phyloP scores from a whole-genome alignment of 2,329 filamentous ascomycete species.

The Fusarium bactridioides region DNA sequence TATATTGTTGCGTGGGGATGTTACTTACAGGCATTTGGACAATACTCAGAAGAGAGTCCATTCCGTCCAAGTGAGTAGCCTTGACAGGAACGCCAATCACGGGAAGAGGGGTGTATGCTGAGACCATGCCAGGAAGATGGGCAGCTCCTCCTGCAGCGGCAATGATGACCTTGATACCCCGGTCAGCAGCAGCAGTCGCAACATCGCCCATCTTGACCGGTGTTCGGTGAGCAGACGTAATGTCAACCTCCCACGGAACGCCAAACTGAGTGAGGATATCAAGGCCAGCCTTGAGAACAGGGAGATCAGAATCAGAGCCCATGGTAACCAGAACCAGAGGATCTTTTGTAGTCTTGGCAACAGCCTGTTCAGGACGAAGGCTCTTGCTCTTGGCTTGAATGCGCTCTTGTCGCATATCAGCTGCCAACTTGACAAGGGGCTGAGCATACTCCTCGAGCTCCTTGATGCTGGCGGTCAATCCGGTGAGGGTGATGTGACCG shows the following conservation, averaged over 20 bases:
- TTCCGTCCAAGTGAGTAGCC: slow-evolving; percentile 74
- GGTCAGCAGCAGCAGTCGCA: slow-evolving; percentile 67
- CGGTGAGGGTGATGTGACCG: slow-evolving; percentile 88
- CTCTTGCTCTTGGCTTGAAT: slow-evolving; percentile 51
- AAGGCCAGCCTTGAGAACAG: slow-evolving; percentile 70
- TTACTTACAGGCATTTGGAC: slow-evolving; percentile 72
- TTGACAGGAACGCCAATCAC: slow-evolving; percentile 83
- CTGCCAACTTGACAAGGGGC: slow-evolving; percentile 72
- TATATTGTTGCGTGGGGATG: accelerated
- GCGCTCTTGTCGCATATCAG: slow-evolving; percentile 65
- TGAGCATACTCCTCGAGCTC: slow-evolving; percentile 63
- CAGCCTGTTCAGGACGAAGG: slow-evolving; percentile 46
- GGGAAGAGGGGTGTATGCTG: slow-evolving; percentile 73
- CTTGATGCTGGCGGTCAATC: slow-evolving; percentile 70
- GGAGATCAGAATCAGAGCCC: slow-evolving; percentile 82
- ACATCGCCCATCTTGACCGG: slow-evolving; percentile 74
- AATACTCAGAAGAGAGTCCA: slow-evolving; percentile 76
- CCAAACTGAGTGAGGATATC: slow-evolving; percentile 72
- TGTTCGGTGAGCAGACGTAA: slow-evolving; percentile 83
- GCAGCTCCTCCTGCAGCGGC: slow-evolving; percentile 79
- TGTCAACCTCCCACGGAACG: slow-evolving; percentile 77
- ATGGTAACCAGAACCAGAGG: slow-evolving; percentile 81
- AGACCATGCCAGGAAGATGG: slow-evolving; percentile 77
- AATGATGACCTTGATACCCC: slow-evolving; percentile 77
- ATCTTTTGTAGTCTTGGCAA: neutral